Evolutionary conservation across 2,329 filamentous ascomycete genomes (phyloP), one percentile per base, ranked within the genome.

Genomic region (Truncatella angustata): DNA sequence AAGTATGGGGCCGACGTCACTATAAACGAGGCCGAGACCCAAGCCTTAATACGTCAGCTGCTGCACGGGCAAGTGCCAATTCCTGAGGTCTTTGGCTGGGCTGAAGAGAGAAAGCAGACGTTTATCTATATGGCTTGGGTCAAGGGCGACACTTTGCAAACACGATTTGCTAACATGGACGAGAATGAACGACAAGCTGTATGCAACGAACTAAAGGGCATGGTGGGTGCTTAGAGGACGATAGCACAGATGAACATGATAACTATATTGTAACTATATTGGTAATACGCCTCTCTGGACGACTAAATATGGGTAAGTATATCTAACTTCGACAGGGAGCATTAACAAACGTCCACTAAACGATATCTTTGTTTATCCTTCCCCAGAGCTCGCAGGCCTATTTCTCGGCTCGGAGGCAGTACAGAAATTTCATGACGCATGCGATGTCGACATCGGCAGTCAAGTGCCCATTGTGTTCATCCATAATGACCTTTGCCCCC

Each of bases 1-100:
- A 72, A 72, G 51, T 72, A 69, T 50, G 65, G 69, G 48, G 58
- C 56, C 42, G 52, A 66, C 26, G 56, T 64, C 12, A 67, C 62
- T n/a, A 26, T 62, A 35, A 49, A 51, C 23, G 69, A 70, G 50
- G 62, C 60, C 16, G 37, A 62, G 43, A 63, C 66, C n/a, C 65
- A 70, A 56, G 51, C 52, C 2, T 58, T 61, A 54, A 39, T 70
- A 48, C 52, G 54, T 37, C 54, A 66, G 50, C 51, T 54, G n/a
- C 48, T 69, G n/a, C 23, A 57, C 49, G 65, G 53, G 36, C 54
- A 32, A 28, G 47, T 50, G 20, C 47, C 47, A 9, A 21, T 42
- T 32, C 47, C 47, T 10, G 36, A 50, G 24, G 34, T 21, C n/a
- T n/a, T n/a, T n/a, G n/a, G n/a, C n/a, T n/a, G n/a, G n/a, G n/a